Conservation (phyloP, 805 yeast species). For the Nakazawaea pomicola region DNA sequence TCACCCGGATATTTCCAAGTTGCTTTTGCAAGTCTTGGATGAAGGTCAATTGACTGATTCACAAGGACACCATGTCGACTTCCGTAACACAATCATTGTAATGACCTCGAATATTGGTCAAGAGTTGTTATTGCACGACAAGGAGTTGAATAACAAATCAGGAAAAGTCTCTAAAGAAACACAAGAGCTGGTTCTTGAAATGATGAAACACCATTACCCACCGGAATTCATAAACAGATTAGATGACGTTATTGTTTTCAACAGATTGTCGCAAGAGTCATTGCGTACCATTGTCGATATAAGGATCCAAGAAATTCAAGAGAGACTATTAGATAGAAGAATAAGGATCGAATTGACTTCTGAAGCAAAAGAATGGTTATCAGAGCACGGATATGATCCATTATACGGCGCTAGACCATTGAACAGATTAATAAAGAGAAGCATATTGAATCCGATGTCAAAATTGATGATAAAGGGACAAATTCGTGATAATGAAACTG, state of each 20-base stretch:
- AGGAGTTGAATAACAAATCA: conserved; percentile 43
- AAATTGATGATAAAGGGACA: conserved; percentile 74
- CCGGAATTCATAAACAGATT: conserved; percentile 95
- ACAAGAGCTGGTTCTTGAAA: conserved; percentile 56
- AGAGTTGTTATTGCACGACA: conserved; percentile 71
- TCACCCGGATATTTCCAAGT: conserved; percentile 90
- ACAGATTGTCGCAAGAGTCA: conserved; percentile 75
- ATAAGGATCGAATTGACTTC: conserved; percentile 50
- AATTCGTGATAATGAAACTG: conserved; percentile 52
- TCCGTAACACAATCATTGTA: conserved; percentile 89
- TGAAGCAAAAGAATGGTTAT: conserved; percentile 71
- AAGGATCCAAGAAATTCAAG: conserved; percentile 75
- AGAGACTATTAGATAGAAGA: conserved; percentile 72
- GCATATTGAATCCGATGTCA: conserved; percentile 86
- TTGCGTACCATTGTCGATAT: conserved; percentile 80
- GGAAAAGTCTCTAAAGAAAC: conserved; percentile 53
- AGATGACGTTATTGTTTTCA: conserved; percentile 91
- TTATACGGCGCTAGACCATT: conserved; percentile 95
- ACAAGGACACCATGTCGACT: conserved; percentile 91
- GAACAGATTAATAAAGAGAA: conserved; percentile 82
- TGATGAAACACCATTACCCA: conserved; percentile 71
- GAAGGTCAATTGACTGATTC: conserved; percentile 95
- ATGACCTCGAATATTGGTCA: conserved; percentile 98
- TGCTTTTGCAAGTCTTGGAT: conserved; percentile 86
- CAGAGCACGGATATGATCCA: conserved; percentile 85